Evolutionary conservation across 805 yeast species (phyloP), one percentile per base, ranked within the genome.

Genomic region (Kazachstania viticola): DNA sequence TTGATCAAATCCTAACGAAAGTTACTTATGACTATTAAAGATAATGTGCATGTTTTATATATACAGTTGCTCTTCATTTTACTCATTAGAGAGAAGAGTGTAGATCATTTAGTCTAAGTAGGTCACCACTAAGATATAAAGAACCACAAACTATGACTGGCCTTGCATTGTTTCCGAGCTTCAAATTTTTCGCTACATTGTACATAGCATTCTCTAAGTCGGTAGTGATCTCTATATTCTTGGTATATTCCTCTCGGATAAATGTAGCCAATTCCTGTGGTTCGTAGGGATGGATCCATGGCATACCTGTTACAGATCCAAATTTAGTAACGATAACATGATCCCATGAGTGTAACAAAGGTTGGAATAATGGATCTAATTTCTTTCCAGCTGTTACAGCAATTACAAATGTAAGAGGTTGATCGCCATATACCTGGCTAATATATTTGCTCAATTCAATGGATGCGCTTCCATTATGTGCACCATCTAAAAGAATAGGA

Each of bases 381-480:
- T 73, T 67, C 48, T 91, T 80, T 0, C 94, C 91, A 26, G 65
- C 58, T 1, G 95, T 81, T 25, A 85, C 68, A 0, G 84, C 95
- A 27, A 84, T 54, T 0, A 88, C 64, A 53, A 78, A 83, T 0
- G 40, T 68, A 57, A 39, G 39, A n/a, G 54, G 50, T 25, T 34
- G 41, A 4, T 47, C 43, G 1, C 42, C 48, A 28, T 39, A 42
- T 27, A 35, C 32, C 1, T 27, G 35, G 5, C 62, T 53, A 2
- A 85, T 54, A 48, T 64, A 83, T 25, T 64, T 64, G 0, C 67
- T 69, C 19, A 91, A 60, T 45, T 79, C 83, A n/a, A 58, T 55
- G 0, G 95, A 91, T 0, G 96, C 94, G 37, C 76, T 73, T 5
- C 73, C 75, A 50, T 91, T 91, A 52, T 91, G 97, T 0, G 97